Percentiles rank a stretch among this genome's conserved stretches.
phyloP scores from a whole-genome alignment of 202 grass and related monocot species.

The Sporobolus alterniflorus region DNA sequence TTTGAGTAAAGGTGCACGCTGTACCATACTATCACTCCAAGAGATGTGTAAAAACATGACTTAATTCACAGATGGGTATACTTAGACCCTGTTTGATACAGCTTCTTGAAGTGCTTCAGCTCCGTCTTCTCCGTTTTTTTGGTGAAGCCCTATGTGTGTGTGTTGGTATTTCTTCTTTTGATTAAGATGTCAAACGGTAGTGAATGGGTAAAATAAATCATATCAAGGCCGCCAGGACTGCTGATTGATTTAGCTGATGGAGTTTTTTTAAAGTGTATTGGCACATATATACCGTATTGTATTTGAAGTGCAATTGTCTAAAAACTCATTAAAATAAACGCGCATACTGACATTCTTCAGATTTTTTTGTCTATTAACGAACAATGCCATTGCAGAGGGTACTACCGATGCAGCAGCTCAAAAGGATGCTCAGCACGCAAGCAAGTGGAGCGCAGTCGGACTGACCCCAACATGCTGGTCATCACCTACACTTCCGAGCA shows the following conservation, averaged over 20 bases:
- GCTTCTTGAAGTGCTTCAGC: too few species aligned
- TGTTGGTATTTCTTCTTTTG: not conserved
- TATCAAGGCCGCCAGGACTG: too few species aligned
- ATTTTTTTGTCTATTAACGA: conserved; percentile 42
- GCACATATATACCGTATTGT: not conserved
- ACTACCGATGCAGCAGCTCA: conserved; percentile 99
- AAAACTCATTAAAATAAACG: not conserved
- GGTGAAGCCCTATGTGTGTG: conserved; percentile 28
- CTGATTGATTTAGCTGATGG: too few species aligned
- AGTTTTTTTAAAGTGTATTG: not conserved
- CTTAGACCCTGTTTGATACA: not conserved
- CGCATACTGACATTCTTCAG: conserved; percentile 23
- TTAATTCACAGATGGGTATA: not conserved
- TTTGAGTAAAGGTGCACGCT: not conserved
- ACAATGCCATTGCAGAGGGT: conserved; percentile 57
- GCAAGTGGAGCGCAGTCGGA: conserved; percentile 98
- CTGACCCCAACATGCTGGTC: conserved; percentile 91
- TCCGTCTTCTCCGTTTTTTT: not conserved
- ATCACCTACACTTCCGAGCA: conserved; percentile 99
- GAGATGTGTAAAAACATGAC: not conserved
- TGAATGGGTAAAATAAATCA: not conserved
- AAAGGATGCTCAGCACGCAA: conserved; percentile 96
- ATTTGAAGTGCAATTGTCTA: not conserved
- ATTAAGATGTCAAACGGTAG: not conserved
- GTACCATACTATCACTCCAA: not conserved